Evolutionary conservation across 768 basidiomycete genomes (phyloP).

Genomic region (Boletus insuetus): DNA sequence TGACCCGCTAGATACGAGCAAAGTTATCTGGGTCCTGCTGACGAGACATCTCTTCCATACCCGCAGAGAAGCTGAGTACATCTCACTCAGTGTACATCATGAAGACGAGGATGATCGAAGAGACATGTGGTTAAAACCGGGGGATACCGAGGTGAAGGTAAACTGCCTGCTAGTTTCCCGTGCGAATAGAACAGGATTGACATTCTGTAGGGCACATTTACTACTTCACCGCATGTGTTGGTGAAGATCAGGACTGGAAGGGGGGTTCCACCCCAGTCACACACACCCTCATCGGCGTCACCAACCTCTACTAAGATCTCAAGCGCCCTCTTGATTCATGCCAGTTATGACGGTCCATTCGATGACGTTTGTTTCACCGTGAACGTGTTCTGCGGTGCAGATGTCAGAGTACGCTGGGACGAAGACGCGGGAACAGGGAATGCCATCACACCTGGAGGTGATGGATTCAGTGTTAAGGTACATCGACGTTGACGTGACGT

Average conservation of each 20-base stretch:
- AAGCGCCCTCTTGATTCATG: conserved; percentile 50
- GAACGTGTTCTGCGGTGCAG: conserved; percentile 44
- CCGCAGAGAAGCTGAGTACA: conserved; percentile 60
- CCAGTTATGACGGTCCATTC: conserved; percentile 68
- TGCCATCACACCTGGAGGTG: not conserved
- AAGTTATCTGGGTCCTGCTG: conserved; percentile 78
- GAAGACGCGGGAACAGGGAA: conserved; percentile 28
- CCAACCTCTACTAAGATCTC: conserved; percentile 23
- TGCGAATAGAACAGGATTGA: not conserved
- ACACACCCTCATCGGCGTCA: not conserved
- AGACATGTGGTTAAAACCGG: conserved; percentile 22
- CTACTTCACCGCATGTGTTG: conserved; percentile 46
- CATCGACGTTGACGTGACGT: not conserved
- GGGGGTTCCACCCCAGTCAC: conserved; percentile 23
- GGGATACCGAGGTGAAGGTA: conserved; percentile 41
- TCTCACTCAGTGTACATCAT: conserved; percentile 47
- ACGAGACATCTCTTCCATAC: conserved; percentile 71
- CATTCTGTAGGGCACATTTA: conserved; percentile 38
- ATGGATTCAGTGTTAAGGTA: conserved; percentile 17
- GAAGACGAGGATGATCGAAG: conserved; percentile 42
- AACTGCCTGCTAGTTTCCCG: not conserved
- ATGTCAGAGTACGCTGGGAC: conserved; percentile 46
- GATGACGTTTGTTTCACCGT: conserved; percentile 65
- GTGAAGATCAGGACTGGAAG: conserved; percentile 16
- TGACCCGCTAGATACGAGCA: conserved; percentile 9